Conservation (phyloP, 2,329 filamentous ascomycete genomes). For the Stromatinia cepivora region DNA sequence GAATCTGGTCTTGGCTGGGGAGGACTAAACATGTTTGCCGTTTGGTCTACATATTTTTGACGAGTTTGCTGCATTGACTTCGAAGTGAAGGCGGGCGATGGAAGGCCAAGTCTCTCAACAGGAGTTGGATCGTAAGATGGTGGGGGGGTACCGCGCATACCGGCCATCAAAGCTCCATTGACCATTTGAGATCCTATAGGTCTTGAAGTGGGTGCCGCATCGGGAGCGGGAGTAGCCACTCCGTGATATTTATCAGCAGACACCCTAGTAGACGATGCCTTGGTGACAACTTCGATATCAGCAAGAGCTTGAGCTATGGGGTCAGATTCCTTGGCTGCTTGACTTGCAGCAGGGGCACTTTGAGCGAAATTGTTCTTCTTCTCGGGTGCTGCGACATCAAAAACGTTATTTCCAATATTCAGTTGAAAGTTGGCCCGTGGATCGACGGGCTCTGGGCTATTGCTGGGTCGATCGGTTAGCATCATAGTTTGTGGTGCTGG, state of each 20-base stretch:
- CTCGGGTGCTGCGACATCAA: conserved; percentile 83
- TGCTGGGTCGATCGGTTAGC: conserved; percentile 48
- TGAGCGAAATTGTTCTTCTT: conserved; percentile 50
- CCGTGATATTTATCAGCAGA: conserved; percentile 96
- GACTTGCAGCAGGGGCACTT: conserved; percentile 42
- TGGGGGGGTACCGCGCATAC: conserved; percentile 73
- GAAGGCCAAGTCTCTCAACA: conserved; percentile 79
- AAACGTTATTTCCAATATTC: conserved; percentile 94
- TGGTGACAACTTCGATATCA: conserved; percentile 83
- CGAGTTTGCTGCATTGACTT: conserved; percentile 95
- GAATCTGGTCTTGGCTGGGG: conserved; percentile 38
- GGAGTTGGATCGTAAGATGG: conserved; percentile 74
- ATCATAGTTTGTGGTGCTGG: conserved; percentile 32
- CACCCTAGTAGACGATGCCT: conserved; percentile 77
- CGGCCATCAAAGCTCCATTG: conserved; percentile 52
- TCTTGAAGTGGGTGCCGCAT: conserved; percentile 46
- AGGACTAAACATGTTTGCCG: conserved; percentile 70
- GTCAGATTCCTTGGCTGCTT: conserved; percentile 65
- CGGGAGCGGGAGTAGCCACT: conserved; percentile 77
- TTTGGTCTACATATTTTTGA: conserved; percentile 82
- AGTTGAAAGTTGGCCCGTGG: conserved; percentile 89
- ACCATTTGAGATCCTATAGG: conserved; percentile 45
- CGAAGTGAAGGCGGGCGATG: conserved; percentile 87
- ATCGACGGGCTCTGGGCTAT: conserved; percentile 83
- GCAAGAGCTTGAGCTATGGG: conserved; percentile 91